phyloP scores from a whole-genome alignment of 2,329 filamentous ascomycete genomes.

The Epichloe uncinata region DNA sequence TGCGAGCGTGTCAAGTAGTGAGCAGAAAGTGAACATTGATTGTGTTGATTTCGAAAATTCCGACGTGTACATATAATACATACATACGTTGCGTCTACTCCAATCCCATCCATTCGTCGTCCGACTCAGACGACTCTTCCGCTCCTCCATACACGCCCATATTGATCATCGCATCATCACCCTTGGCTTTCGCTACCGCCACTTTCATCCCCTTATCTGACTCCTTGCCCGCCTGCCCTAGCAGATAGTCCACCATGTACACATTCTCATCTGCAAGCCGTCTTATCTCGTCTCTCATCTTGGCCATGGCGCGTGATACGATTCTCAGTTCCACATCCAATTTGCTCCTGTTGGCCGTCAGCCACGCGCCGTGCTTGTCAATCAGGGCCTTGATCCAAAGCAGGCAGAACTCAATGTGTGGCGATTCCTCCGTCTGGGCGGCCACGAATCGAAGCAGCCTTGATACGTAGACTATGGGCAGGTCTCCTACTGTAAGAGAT shows the following conservation, averaged over 20 bases:
- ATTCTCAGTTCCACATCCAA: constrained; percentile 76
- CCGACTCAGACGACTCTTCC: too few relatives aligned
- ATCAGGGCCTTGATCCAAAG: constrained; percentile 80
- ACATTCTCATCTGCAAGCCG: constrained; percentile 76
- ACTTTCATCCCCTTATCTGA: constrained; percentile 4
- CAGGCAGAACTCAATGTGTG: constrained; percentile 89
- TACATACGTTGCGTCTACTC: too few relatives aligned
- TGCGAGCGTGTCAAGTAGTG: too few relatives aligned
- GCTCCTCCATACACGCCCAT: too few relatives aligned
- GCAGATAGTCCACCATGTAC: constrained; percentile 77
- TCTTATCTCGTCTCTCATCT: constrained; percentile 72
- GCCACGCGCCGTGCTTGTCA: constrained; percentile 69
- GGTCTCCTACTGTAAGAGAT: constrained; percentile 58
- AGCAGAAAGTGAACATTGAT: too few relatives aligned
- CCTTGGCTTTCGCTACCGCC: too few relatives aligned
- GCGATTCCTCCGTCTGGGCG: constrained; percentile 74
- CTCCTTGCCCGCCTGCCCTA: constrained; percentile 32
- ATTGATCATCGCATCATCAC: too few relatives aligned
- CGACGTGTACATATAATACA: too few relatives aligned
- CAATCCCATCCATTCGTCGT: too few relatives aligned
- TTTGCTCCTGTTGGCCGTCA: constrained; percentile 67
- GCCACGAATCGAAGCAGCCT: constrained; percentile 79
- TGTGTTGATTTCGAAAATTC: too few relatives aligned
- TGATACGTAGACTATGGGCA: constrained; percentile 78
- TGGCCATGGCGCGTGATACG: constrained; percentile 65